These are phyloP conservation scores for Arthrobotrys sphaeroides DNA, from an alignment of 2,329 filamentous ascomycete species.

Conservation along the genomic window DNA sequence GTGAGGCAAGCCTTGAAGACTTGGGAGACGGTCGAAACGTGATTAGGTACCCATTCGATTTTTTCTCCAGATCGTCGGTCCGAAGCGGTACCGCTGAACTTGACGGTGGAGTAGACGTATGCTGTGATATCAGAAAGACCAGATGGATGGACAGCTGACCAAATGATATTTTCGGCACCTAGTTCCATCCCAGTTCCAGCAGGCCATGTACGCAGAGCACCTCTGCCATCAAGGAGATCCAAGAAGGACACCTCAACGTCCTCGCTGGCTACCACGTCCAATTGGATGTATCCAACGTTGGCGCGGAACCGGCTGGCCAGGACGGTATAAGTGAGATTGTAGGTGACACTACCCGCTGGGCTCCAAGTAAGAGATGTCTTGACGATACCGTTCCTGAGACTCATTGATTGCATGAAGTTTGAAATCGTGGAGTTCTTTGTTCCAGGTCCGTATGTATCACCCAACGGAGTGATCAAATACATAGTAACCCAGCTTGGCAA, in stretches of 20 bases:
- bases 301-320: slow-evolving; percentile 58
- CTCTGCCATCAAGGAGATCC: slow-evolving; percentile 74
- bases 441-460: slow-evolving; percentile 68
- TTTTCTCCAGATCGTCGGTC: slow-evolving; percentile 53
- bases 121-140: slow-evolving; percentile 72
- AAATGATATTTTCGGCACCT: slow-evolving; percentile 67
- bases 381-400: slow-evolving; percentile 71
- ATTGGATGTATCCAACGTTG: slow-evolving; percentile 66
- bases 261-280: slow-evolving; percentile 68
- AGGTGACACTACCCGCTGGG: slow-evolving; percentile 65
- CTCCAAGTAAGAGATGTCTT: slow-evolving; percentile 75
- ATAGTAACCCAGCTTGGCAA: slow-evolving; percentile 71
- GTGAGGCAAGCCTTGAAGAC: slow-evolving; percentile 67
- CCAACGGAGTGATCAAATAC: slow-evolving; percentile 56
- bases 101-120: slow-evolving; percentile 67
- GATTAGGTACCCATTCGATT: slow-evolving; percentile 64
- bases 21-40: slow-evolving; percentile 73
- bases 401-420: slow-evolving; percentile 70
- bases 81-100: slow-evolving; percentile 59
- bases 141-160: slow-evolving; percentile 71
- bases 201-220: slow-evolving; percentile 72
- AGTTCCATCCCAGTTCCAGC: slow-evolving; percentile 67
- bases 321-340: slow-evolving; percentile 70
- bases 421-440: slow-evolving; percentile 70
- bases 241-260: slow-evolving; percentile 67